Evolutionary conservation across 148 eudicot species (phyloP).

Genomic region (Rhododendron vialii): DNA sequence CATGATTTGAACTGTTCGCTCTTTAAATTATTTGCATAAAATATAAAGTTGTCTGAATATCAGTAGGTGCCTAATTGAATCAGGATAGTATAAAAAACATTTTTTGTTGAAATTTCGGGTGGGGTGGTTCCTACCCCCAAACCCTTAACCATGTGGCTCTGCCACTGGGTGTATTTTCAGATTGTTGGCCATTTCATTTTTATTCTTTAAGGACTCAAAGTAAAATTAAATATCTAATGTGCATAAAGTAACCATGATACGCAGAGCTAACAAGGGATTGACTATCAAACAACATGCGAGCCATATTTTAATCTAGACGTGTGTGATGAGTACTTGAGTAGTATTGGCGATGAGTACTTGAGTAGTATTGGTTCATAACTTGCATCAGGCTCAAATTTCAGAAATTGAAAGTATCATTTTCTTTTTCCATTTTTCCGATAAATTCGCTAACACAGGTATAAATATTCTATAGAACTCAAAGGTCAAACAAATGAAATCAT

Average conservation of each 20-base stretch:
- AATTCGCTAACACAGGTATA: neutral
- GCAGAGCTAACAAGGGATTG: neutral
- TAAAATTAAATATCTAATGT: neutral
- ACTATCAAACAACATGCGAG: neutral
- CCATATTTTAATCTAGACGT: neutral
- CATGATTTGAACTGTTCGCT: no score
- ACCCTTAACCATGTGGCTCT: neutral
- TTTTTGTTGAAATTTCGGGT: neutral
- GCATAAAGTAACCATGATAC: neutral
- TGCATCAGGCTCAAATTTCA: neutral
- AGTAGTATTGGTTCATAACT: neutral
- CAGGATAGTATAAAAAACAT: neutral
- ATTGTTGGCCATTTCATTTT: neutral
- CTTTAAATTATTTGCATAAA: no score
- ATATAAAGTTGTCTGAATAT: neutral
- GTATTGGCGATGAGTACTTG: neutral
- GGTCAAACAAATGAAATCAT: neutral
- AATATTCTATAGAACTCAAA: neutral
- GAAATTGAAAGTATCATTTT: neutral
- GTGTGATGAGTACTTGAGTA: neutral
- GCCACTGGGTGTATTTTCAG: neutral
- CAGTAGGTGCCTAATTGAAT: neutral
- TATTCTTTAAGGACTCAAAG: neutral
- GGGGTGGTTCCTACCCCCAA: neutral
- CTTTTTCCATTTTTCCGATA: neutral